Evolutionary conservation across 768 basidiomycete species (phyloP).

Genomic region (Leucosporidium yakuticum): DNA sequence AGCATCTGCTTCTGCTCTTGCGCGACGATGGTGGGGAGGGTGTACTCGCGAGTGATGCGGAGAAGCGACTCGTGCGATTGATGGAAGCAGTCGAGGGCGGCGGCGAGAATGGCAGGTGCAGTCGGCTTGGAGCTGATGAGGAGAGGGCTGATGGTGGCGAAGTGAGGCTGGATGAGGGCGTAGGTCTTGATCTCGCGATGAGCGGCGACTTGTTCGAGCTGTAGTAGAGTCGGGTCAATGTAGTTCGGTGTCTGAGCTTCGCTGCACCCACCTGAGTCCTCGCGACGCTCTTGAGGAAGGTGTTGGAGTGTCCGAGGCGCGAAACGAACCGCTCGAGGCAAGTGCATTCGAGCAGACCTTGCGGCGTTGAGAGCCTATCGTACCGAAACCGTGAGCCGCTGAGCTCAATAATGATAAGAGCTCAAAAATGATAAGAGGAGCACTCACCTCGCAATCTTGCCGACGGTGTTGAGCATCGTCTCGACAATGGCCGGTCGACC

Average conservation of each 20-base stretch:
- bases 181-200: constrained; percentile 54
- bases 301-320: constrained; percentile 62
- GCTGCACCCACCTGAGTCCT: constrained; percentile 56
- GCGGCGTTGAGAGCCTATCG: constrained; percentile 17
- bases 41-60: constrained; percentile 56
- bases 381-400: too few species aligned
- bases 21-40: constrained; percentile 65
- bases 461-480: constrained; percentile 14
- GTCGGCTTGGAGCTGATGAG: constrained; percentile 56
- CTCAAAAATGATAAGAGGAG: background rate
- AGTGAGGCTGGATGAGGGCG: constrained; percentile 62
- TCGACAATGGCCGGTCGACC: constrained; percentile 3
- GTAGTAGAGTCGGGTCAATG: constrained; percentile 1
- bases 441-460: constrained; percentile 20
- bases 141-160: constrained; percentile 61
- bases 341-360: constrained; percentile 25
- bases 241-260: background rate
- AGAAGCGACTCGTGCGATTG: constrained; percentile 57
- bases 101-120: constrained; percentile 57
- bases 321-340: constrained; percentile 45
- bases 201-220: constrained; percentile 24
- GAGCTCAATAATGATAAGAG: background rate
- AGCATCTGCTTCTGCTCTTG: constrained; percentile 57
- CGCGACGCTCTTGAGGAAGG: constrained; percentile 63
- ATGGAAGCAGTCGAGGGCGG: constrained; percentile 64